phyloP scores from a whole-genome alignment of 1,284 basidiomycete species.

The Ganoderma lucidum region DNA sequence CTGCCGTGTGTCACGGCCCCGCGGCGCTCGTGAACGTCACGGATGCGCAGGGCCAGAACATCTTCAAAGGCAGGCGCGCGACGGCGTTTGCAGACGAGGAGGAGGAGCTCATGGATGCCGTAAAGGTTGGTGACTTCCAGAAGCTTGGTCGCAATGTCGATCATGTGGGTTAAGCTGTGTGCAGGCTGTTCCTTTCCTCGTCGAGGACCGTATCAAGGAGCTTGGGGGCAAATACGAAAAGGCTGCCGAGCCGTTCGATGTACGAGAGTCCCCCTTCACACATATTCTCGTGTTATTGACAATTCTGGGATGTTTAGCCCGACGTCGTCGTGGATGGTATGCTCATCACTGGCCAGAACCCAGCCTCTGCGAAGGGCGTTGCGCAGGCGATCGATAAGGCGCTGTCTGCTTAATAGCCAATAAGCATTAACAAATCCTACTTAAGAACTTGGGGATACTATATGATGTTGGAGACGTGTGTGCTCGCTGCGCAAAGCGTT shows the following conservation, averaged over 20 bases:
- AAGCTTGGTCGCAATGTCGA: background rate
- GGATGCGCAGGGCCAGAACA: slow-evolving; percentile 62
- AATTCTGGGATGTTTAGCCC: slow-evolving; percentile 33
- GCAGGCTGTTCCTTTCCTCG: slow-evolving; percentile 69
- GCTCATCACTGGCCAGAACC: slow-evolving; percentile 76
- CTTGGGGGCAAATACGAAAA: slow-evolving; percentile 74
- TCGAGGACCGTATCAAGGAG: slow-evolving; percentile 67
- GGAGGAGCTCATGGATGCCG: slow-evolving; percentile 52
- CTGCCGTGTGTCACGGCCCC: slow-evolving; percentile 81
- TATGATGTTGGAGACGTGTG: background rate
- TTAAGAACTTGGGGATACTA: background rate
- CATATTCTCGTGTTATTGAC: background rate
- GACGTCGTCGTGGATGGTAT: slow-evolving; percentile 59
- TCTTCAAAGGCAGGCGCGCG: slow-evolving; percentile 65
- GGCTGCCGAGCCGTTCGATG: slow-evolving; percentile 61
- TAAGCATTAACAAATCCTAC: background rate
- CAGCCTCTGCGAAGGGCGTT: slow-evolving; percentile 63
- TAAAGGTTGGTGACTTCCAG: background rate
- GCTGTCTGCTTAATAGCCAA: slow-evolving; percentile 24
- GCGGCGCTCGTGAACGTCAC: slow-evolving; percentile 64
- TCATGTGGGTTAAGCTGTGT: too few species aligned
- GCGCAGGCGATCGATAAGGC: slow-evolving; percentile 57
- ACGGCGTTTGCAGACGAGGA: slow-evolving; percentile 81
- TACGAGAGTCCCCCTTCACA: slow-evolving; percentile 41
- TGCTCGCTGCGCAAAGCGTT: background rate